phyloP scores from a whole-genome alignment of 2,329 filamentous ascomycete species.

The Septoria petroselini region DNA sequence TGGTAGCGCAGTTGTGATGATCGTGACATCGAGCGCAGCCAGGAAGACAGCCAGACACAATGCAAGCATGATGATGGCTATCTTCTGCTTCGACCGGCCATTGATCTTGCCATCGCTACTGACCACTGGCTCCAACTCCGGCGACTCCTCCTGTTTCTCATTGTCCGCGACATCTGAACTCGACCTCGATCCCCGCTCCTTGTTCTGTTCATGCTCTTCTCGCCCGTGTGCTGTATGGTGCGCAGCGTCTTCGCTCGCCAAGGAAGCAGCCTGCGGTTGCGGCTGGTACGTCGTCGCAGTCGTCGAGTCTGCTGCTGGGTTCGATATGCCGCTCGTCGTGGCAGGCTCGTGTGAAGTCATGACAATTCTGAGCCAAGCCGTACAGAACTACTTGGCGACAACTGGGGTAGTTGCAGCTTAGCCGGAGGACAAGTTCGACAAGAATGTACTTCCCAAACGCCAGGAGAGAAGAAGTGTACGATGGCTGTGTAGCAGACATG shows the following conservation, averaged over 20 bases:
- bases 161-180: slow-evolving; percentile 17
- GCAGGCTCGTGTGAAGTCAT: slow-evolving; percentile 7
- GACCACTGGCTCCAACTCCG: slow-evolving; percentile 23
- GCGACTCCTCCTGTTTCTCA: slow-evolving; percentile 20
- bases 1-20: slow-evolving; percentile 25
- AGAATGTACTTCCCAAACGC: background rate
- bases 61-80: slow-evolving; percentile 49
- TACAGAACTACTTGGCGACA: background rate
- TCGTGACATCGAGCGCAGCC: slow-evolving; percentile 57
- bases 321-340: background rate
- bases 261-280: background rate
- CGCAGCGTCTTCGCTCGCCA: background rate
- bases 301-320: background rate
- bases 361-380: background rate
- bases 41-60: slow-evolving; percentile 53
- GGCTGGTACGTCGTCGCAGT: slow-evolving; percentile 1
- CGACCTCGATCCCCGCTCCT: background rate
- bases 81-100: slow-evolving; percentile 39
- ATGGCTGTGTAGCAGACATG: background rate
- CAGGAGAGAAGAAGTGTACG: background rate
- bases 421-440: background rate
- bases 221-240: background rate
- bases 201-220: slow-evolving; percentile 1
- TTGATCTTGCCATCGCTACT: slow-evolving; percentile 28
- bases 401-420: background rate